Conservation (phyloP, 192 early-diverging fungal species). For the Backusella australiensis region DNA sequence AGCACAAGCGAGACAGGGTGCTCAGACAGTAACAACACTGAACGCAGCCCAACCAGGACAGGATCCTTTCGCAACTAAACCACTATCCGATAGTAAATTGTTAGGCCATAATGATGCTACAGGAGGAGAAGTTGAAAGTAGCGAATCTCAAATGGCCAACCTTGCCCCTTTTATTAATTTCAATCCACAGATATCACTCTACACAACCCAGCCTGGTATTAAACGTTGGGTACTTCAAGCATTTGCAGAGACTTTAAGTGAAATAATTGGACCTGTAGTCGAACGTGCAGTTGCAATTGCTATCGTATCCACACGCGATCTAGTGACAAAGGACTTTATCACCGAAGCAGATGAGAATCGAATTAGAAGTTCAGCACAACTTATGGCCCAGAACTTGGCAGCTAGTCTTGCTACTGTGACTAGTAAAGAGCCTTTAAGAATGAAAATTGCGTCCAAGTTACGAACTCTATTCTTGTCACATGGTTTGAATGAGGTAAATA, state of each 20-base stretch:
- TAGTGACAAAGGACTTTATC: slow-evolving; percentile 94
- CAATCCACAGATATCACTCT: slow-evolving; percentile 79
- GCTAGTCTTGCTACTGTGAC: slow-evolving; percentile 71
- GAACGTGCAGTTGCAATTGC: slow-evolving; percentile 93
- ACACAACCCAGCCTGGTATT: slow-evolving; percentile 76
- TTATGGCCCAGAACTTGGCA: slow-evolving; percentile 94
- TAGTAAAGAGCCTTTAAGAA: slow-evolving; percentile 88
- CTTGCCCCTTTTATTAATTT: slow-evolving; percentile 68
- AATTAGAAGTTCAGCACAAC: slow-evolving; percentile 88
- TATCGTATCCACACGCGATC: slow-evolving; percentile 85
- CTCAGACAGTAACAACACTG: no score
- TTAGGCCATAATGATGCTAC: background rate
- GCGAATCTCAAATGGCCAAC: slow-evolving; percentile 45
- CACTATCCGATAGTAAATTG: background rate
- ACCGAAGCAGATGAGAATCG: slow-evolving; percentile 92
- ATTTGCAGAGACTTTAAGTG: slow-evolving; percentile 19
- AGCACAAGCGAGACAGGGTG: background rate
- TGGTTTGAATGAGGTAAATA: slow-evolving; percentile 67
- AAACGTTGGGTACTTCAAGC: slow-evolving; percentile 77
- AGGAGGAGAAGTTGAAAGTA: background rate
- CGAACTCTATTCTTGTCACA: slow-evolving; percentile 69
- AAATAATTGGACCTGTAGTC: slow-evolving; percentile 81
- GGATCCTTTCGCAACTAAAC: background rate
- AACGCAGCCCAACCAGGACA: background rate
- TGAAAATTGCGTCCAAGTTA: slow-evolving; percentile 76